A percentile compares a stretch with the other conserved stretches of the same genome.
Evolutionary conservation across 257 asterid genomes (phyloP).

Genomic region (Ajuga chamaepitys): DNA sequence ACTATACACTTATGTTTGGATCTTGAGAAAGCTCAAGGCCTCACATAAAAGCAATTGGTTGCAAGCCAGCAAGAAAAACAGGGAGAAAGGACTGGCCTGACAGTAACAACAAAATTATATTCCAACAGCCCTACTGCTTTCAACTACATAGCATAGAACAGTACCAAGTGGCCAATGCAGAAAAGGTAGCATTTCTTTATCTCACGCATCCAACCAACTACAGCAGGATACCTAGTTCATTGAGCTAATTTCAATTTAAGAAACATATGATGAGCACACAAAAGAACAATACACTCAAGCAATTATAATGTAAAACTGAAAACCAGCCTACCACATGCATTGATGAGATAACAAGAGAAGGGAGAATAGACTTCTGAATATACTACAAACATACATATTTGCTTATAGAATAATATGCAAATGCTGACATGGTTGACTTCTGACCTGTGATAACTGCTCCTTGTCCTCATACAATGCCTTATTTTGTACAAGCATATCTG

Average conservation of each 20-base stretch:
- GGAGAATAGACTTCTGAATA: neutral
- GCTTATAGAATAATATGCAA: neutral
- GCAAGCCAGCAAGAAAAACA: neutral
- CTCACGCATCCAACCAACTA: neutral
- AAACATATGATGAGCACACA: neutral
- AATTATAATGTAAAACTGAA: neutral
- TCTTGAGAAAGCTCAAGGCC: neutral
- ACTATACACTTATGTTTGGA: neutral
- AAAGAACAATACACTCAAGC: neutral
- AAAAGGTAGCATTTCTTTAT: neutral
- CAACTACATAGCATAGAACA: neutral
- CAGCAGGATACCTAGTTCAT: neutral
- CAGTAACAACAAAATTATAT: neutral
- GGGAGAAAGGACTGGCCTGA: neutral
- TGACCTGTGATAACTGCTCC: conserved; percentile 82
- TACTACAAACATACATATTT: neutral
- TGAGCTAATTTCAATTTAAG: neutral
- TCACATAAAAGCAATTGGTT: neutral
- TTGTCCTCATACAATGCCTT: conserved; percentile 65
- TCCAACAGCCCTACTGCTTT: neutral
- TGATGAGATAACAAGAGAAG: neutral
- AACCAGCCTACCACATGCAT: neutral
- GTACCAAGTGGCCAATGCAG: neutral
- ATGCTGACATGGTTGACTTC: conserved; percentile 4
- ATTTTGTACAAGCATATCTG: conserved; percentile 64